A percentile compares a stretch with the other conserved stretches of the same genome.
phyloP scores from a whole-genome alignment of 352 stramenopile species.

The Nothophytophthora sp. region DNA sequence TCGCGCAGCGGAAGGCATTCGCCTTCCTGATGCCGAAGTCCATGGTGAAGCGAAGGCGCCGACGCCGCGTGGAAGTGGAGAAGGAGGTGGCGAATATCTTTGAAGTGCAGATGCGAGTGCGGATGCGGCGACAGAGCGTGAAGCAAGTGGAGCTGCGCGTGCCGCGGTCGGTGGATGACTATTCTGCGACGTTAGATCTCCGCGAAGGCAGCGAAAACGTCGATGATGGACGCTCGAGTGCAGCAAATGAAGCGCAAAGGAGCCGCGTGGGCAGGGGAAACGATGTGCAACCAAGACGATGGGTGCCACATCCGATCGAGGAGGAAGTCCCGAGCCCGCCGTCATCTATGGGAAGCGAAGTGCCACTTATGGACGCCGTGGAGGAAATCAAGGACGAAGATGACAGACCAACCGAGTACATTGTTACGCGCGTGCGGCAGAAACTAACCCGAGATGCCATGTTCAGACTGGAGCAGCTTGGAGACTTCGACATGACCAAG shows the following conservation, averaged over 20 bases:
- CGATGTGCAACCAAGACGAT: neutral
- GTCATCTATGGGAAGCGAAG: constrained; percentile 6
- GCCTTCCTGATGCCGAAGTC: constrained; percentile 26
- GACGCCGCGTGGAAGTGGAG: constrained; percentile 16
- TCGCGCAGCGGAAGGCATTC: constrained; percentile 27
- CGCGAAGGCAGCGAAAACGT: constrained; percentile 2
- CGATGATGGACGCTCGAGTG: neutral
- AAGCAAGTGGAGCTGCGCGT: constrained; percentile 14
- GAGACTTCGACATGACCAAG: constrained; percentile 12
- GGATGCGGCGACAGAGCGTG: constrained; percentile 30
- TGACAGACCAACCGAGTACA: constrained; percentile 1
- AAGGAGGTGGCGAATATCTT: constrained; percentile 23
- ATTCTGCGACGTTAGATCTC: constrained; percentile 28
- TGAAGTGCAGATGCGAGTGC: constrained; percentile 27
- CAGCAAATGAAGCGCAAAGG: neutral
- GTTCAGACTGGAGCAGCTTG: constrained; percentile 21
- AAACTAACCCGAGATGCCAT: constrained; percentile 14
- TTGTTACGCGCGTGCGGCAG: constrained; percentile 20
- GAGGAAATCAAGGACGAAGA: too few species aligned
- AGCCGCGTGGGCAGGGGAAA: too few species aligned
- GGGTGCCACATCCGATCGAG: constrained; percentile 19
- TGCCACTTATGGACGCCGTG: neutral
- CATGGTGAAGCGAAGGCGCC: constrained; percentile 15
- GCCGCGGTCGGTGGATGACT: constrained; percentile 1
- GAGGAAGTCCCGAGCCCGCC: constrained; percentile 11